Evolutionary conservation across 495 filamentous ascomycete species (phyloP).

Genomic region (Filosporella fistucella): DNA sequence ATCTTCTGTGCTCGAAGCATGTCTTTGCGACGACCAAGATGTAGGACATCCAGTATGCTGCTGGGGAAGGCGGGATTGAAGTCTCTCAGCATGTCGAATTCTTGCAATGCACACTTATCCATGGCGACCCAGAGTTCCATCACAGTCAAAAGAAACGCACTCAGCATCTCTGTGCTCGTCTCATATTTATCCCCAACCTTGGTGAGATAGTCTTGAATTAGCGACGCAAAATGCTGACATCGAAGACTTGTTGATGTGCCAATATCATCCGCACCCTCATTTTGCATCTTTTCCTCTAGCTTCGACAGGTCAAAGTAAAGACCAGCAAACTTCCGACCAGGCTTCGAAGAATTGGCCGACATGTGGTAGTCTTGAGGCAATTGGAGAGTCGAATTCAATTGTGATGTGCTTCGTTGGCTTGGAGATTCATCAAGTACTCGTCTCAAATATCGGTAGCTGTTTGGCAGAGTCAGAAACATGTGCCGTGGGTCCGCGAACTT

Average conservation of each 20-base stretch:
- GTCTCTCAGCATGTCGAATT: constrained; percentile 3
- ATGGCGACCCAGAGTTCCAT: constrained; percentile 19
- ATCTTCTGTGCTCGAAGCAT: constrained; percentile 35
- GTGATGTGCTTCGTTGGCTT: not conserved
- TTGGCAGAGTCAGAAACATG: constrained; percentile 35
- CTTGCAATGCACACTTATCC: constrained; percentile 8
- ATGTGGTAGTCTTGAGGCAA: not conserved
- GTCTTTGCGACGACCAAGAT: constrained; percentile 26
- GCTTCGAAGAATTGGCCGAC: not conserved
- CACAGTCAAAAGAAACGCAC: constrained; percentile 14
- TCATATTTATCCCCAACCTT: constrained; percentile 35
- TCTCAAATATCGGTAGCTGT: constrained; percentile 37
- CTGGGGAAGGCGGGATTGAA: constrained; percentile 14
- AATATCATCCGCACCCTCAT: too few relatives aligned
- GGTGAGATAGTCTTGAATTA: constrained; percentile 33
- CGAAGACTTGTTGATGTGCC: not conserved
- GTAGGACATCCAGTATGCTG: constrained; percentile 37
- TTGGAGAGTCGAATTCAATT: not conserved
- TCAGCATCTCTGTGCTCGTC: constrained; percentile 33
- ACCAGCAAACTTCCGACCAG: not conserved
- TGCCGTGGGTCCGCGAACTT: constrained; percentile 24
- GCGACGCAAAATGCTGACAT: constrained; percentile 24
- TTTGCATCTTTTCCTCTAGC: constrained; percentile 3
- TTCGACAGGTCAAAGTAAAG: not conserved
- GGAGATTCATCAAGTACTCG: constrained; percentile 17